Evolutionary conservation across 2,329 filamentous ascomycete genomes (phyloP).

Genomic region (Ceratocystis ficicola): DNA sequence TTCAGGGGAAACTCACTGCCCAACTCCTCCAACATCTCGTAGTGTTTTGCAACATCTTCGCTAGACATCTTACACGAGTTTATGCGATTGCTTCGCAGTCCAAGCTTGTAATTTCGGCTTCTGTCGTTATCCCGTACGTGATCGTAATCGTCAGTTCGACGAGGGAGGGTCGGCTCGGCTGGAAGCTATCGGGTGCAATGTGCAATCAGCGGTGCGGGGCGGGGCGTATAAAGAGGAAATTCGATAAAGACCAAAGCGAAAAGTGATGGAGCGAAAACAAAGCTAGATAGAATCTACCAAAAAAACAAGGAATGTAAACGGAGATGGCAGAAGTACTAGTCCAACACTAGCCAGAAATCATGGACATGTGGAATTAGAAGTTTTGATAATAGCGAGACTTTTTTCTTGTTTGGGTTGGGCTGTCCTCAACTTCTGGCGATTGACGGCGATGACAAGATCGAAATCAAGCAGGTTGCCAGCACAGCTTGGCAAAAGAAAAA

Average conservation of each 20-base stretch:
- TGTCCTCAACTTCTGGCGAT: not conserved
- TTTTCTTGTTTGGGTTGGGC: not conserved
- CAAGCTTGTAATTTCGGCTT: not conserved
- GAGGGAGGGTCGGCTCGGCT: not conserved
- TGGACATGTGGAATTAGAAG: not conserved
- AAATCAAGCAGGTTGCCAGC: constrained; percentile 4
- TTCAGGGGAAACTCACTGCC: constrained; percentile 54
- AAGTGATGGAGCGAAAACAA: not conserved
- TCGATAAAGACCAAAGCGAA: not conserved
- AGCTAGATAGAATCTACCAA: not conserved
- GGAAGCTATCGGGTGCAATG: not conserved
- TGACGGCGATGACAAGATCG: not conserved
- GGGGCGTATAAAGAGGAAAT: not conserved
- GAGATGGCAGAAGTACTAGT: constrained; percentile 1
- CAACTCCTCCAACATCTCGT: constrained; percentile 91
- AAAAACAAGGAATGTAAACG: not conserved
- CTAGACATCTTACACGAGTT: constrained; percentile 37
- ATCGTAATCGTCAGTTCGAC: not conserved
- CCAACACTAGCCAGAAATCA: not conserved
- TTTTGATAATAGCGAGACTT: not conserved
- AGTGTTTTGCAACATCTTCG: constrained; percentile 66
- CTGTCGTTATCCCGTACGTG: not conserved
- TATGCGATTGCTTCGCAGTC: not conserved
- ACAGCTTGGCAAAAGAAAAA: not conserved
- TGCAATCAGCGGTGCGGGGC: not conserved